A percentile compares a stretch with the other conserved stretches of the same genome.
phyloP scores from a whole-genome alignment of 805 yeast species.

The Zygotorulaspora florentina region DNA sequence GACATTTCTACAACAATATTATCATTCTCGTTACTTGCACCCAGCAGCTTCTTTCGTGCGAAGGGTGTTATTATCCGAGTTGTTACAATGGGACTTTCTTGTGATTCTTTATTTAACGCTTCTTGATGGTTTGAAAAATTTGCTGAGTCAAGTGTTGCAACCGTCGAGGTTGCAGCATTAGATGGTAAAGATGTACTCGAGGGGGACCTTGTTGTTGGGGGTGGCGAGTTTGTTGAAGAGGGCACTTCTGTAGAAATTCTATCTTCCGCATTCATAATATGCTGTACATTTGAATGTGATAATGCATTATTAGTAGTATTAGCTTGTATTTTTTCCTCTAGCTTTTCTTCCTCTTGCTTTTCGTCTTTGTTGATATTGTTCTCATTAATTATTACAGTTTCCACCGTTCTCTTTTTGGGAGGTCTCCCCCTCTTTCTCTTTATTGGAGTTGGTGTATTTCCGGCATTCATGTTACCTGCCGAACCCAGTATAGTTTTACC shows the following conservation, averaged over 20 bases:
- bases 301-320: not conserved
- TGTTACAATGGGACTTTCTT: constrained; percentile 5
- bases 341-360: constrained; percentile 12
- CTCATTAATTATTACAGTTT: constrained; percentile 25
- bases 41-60: constrained; percentile 11
- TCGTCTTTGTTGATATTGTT: constrained; percentile 25
- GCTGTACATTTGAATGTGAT: not conserved
- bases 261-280: not conserved
- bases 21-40: constrained; percentile 10
- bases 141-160: constrained; percentile 10
- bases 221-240: constrained; percentile 4
- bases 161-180: constrained; percentile 9
- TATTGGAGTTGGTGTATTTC: constrained; percentile 7
- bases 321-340: constrained; percentile 19
- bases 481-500: constrained; percentile 1
- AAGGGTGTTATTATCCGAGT: constrained; percentile 12
- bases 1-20: constrained; percentile 11
- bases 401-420: constrained; percentile 32
- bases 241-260: not conserved
- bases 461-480: constrained; percentile 2
- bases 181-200: constrained; percentile 8
- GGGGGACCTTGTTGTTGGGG: constrained; percentile 10
- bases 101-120: not conserved
- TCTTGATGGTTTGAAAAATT: constrained; percentile 5
- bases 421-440: constrained; percentile 36